These are phyloP conservation scores for Tulasnella sp. DNA, from an alignment of 768 basidiomycete species.

Conservation along the genomic window DNA sequence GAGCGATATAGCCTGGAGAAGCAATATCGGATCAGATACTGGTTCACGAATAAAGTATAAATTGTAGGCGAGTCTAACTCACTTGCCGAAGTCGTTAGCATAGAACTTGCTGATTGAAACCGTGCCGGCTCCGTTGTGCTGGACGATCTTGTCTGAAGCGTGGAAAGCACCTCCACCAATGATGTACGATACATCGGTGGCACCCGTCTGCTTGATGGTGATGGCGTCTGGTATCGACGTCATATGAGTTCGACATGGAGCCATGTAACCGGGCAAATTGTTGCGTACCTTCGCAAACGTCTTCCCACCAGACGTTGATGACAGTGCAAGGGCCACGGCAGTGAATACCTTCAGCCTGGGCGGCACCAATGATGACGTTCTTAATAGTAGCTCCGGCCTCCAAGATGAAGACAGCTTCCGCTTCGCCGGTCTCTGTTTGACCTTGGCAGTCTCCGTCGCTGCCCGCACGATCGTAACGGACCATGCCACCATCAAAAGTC, in stretches of 20 bases:
- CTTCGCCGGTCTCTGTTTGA: background rate
- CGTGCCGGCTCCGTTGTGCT: conserved; percentile 22
- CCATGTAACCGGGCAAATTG: background rate
- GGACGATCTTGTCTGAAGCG: conserved; percentile 26
- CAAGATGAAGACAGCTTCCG: background rate
- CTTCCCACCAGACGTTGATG: conserved; percentile 7
- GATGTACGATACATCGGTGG: conserved; percentile 18
- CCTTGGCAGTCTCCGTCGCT: background rate
- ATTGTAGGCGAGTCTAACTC: background rate
- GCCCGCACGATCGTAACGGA: conserved; percentile 4
- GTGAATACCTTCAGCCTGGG: conserved; percentile 6
- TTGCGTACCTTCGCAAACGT: conserved; percentile 15
- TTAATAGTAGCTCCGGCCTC: background rate
- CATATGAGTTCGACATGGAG: background rate
- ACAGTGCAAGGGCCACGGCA: background rate
- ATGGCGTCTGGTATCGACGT: background rate
- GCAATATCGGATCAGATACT: background rate
- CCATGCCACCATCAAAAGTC: conserved; percentile 19
- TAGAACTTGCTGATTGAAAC: conserved; percentile 9
- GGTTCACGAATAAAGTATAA: background rate
- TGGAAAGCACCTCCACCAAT: conserved; percentile 24
- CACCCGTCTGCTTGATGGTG: conserved; percentile 17
- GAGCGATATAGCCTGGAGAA: conserved; percentile 20
- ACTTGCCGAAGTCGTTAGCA: conserved; percentile 11
- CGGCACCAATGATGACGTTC: conserved; percentile 19